Evolutionary conservation across 345 rosid genomes (phyloP), one percentile per base, ranked within the genome.

Genomic region (Eucalyptus cladocalyx): DNA sequence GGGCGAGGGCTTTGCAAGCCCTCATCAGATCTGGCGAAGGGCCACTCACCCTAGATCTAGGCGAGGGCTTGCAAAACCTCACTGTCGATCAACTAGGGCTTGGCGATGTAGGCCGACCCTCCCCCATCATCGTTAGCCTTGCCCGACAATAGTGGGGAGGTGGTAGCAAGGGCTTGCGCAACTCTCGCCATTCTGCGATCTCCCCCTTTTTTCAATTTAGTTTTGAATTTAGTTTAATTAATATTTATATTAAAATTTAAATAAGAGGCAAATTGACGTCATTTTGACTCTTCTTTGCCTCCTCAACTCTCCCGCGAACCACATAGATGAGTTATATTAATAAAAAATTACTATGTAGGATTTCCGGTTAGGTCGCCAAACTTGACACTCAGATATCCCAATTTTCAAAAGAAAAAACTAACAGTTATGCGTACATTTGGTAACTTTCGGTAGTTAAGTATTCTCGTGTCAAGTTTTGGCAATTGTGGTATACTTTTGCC

Each of bases 291-390:
- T 53, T 19, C 0, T 53, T 53, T 19, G 0, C 2, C 0, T 0
- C 19, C 2, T 53, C 0, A 53, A 0, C 10, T 53, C 10, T 53
- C 10, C 2, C 0, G 1, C 0, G 1, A 53, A 0, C 5, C 0
- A 8, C 1, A 53, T 19, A 53, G 1, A 0, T 19, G 24, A 53
- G 24, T 19, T 53, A 53, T 53, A 53, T 19, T 19, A 53, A 53
- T 53, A 53, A 19, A 53, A 53, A 7, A 53, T 19, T 53, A 0
- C 0, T 1, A 53, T 1, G 0, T 3, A 53, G 0, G 0, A 53
- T 53, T 53, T 53, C 9, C 0, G 1, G 1, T 0, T 51, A 18
- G 0, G 23, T 51, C 9, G 1, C 56, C 23, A 51, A 18, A 51
- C 9, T 51, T 51, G 0, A 4, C 23, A 51, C 9, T 18, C 1